A percentile compares a stretch with the other conserved stretches of the same genome.
phyloP scores from a whole-genome alignment of 139 green algal genomes.

The Yamagishiella unicocca region DNA sequence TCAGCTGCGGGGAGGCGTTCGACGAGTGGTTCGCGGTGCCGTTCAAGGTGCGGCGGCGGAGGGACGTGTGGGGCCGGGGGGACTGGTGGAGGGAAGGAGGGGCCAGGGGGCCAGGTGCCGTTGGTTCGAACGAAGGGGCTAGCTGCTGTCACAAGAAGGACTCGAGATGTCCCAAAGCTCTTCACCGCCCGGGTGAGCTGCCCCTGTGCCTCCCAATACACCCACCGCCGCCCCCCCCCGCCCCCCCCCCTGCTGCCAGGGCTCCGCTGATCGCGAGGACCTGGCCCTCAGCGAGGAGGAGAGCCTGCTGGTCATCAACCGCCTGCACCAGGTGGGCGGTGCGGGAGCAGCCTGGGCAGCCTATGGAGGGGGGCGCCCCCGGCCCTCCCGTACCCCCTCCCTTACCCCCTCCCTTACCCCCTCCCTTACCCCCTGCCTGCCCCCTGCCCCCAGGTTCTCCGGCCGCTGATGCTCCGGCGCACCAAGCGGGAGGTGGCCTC shows the following conservation, averaged over 20 bases:
- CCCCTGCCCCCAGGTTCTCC: constrained; percentile 42
- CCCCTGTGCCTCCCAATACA: background rate
- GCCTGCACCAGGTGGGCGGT: constrained; percentile 67
- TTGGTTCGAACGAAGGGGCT: no score
- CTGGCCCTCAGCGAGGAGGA: constrained; percentile 72
- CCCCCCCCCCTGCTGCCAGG: background rate
- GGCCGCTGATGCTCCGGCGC: constrained; percentile 80
- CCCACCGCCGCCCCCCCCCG: background rate
- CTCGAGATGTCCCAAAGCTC: no score
- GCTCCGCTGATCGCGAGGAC: constrained; percentile 41
- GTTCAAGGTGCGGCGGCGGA: constrained; percentile 60
- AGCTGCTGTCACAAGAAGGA: no score
- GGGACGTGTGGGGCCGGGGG: background rate
- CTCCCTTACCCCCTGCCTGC: background rate
- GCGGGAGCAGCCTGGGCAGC: no score
- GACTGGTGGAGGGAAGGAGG: background rate
- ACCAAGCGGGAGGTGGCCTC: constrained; percentile 79
- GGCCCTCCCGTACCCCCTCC: background rate
- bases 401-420: background rate
- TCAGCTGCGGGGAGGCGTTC: constrained; percentile 70
- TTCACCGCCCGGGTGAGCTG: no score
- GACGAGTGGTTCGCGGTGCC: constrained; percentile 78
- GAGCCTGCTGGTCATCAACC: constrained; percentile 77
- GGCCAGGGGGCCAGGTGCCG: background rate
- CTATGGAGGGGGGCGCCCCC: background rate